Base-by-base conservation (phyloP, 2,329 filamentous ascomycete genomes). In the Atkinsonella texensis region DNA sequence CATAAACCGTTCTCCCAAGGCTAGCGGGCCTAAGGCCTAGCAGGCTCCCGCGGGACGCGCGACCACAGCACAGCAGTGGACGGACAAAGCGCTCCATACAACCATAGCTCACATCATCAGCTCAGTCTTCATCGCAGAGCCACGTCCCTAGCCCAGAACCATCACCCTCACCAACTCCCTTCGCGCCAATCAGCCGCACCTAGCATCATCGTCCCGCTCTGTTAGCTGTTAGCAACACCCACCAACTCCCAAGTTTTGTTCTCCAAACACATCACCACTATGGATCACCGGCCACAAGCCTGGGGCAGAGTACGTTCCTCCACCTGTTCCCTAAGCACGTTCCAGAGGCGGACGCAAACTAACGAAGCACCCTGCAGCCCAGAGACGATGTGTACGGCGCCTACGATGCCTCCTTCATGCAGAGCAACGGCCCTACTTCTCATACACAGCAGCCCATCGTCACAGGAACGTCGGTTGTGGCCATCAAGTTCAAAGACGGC, bases 301-400 rank as follows among this genome's bases (percentile, higher is more conserved):
- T 86, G 83, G 83, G 83, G 83, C 58, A 80, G 83, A 72, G 82
- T 85, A 77, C 65, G 81, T 46, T n/a, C 28, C 12, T 50, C 10
- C 12, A 20, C 17, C 5, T 13, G 28, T 28, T 28, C 28, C 28
- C 28, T 28, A 28, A 8, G 28, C 28, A 28, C 28, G 4, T 23
- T 43, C 11, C 13, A 42, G 47, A 40, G 39, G 11, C 49, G 41
- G 49, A 55, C 62, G 17, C 13, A 45, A 10, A 39, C 32, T 54
- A 60, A 51, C 49, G 52, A 44, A 23, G 18, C 15, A 33, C 33
- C 43, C 51, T 45, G 56, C 63, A 98, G 93, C 93, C 93, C 66
- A 85, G 93, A 79, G 88, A 98, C 72, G 93, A 98, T 70, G 78
- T 97, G 65, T 98, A 97, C 73, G 93, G 93, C 62, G 77, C 85